Evolutionary conservation across 1,284 basidiomycete species (phyloP).

Genomic region (Psilocybe mexicana): DNA sequence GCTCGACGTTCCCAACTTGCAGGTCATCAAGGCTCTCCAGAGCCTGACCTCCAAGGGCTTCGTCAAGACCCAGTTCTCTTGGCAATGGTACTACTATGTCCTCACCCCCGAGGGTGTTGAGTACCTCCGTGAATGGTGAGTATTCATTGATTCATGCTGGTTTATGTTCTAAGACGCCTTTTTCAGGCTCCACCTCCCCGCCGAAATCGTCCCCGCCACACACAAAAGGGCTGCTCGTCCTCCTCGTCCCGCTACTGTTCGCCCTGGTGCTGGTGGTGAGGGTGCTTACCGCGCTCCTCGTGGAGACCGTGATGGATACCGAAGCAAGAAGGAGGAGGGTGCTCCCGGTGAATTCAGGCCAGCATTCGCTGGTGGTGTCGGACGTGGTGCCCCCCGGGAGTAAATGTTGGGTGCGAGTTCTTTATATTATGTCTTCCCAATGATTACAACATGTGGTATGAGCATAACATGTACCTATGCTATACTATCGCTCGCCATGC

Average conservation of each 20-base stretch:
- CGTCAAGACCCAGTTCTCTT: constrained; percentile 98
- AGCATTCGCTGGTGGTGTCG: constrained; percentile 84
- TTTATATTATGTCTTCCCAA: constrained; percentile 25
- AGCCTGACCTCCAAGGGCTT: constrained; percentile 93
- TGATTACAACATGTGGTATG: constrained; percentile 29
- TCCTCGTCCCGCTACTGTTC: constrained; percentile 70
- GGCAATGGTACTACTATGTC: constrained; percentile 96
- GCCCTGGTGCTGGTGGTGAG: constrained; percentile 63
- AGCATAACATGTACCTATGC: constrained; percentile 29
- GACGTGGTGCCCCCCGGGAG: constrained; percentile 75
- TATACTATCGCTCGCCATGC: constrained; percentile 20
- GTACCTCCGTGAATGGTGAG: constrained; percentile 90
- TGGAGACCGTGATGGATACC: constrained; percentile 88
- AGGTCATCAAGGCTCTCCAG: constrained; percentile 99
- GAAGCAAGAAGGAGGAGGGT: constrained; percentile 80
- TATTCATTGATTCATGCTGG: constrained; percentile 12
- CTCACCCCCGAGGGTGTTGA: constrained; percentile 95
- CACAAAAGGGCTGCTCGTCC: constrained; percentile 91
- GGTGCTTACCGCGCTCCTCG: constrained; percentile 87
- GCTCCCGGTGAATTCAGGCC: constrained; percentile 83
- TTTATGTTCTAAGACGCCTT: background rate
- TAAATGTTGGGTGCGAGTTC: constrained; percentile 28
- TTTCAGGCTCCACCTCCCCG: constrained; percentile 88
- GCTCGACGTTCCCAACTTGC: constrained; percentile 94
- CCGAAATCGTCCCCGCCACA: constrained; percentile 92